phyloP scores from a whole-genome alignment of 345 rosid genomes.

The Ailanthus altissimus region DNA sequence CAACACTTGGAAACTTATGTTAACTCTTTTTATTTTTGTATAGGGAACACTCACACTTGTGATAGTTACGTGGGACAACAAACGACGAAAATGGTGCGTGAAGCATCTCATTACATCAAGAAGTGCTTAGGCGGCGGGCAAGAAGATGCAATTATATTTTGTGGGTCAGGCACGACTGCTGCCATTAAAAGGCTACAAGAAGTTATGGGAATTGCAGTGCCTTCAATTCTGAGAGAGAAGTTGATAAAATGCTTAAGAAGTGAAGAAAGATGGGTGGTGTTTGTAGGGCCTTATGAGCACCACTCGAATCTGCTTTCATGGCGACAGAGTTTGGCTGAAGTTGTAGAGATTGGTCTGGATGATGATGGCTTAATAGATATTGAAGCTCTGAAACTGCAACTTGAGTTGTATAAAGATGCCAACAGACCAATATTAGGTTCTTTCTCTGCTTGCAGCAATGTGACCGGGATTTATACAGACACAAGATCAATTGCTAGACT shows the following conservation, averaged over 20 bases:
- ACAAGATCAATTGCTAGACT: background rate
- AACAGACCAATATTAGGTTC: conserved; percentile 58
- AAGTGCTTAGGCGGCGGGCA: conserved; percentile 49
- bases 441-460: conserved; percentile 65
- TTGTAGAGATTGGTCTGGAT: conserved; percentile 51
- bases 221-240: conserved; percentile 42
- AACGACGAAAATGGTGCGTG: conserved; percentile 51
- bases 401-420: conserved; percentile 24
- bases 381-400: conserved; percentile 31
- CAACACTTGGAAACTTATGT: background rate
- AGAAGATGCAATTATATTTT: conserved; percentile 48
- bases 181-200: conserved; percentile 65
- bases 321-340: conserved; percentile 64
- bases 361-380: conserved; percentile 39
- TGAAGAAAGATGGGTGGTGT: conserved; percentile 57
- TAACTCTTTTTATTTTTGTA: background rate
- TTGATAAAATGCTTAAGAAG: conserved; percentile 28
- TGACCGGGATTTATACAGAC: conserved; percentile 47
- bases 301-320: conserved; percentile 67
- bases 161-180: conserved; percentile 57
- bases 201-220: conserved; percentile 53
- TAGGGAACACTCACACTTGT: conserved; percentile 41
- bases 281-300: conserved; percentile 64
- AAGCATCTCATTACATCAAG: conserved; percentile 49
- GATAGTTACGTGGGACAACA: conserved; percentile 40